These are phyloP conservation scores for Sporothrix curviconia DNA, from an alignment of 2,329 filamentous ascomycete species.

Conservation along the genomic window DNA sequence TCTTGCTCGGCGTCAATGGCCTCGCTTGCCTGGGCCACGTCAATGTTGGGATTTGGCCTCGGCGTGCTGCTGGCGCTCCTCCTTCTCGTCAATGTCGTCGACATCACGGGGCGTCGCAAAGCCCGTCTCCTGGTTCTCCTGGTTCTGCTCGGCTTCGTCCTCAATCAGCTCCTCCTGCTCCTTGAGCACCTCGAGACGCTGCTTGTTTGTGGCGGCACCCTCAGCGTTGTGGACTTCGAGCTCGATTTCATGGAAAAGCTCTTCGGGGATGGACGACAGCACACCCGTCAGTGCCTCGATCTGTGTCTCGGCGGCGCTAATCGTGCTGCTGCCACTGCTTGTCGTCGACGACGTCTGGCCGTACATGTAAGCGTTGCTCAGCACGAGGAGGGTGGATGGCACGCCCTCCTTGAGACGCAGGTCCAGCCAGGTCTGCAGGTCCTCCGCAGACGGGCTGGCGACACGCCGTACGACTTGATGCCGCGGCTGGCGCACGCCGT, in stretches of 20 bases:
- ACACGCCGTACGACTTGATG: slow-evolving; percentile 86
- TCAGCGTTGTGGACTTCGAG: slow-evolving; percentile 96
- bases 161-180: slow-evolving; percentile 98
- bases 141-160: slow-evolving; percentile 89
- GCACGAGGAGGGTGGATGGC: slow-evolving; percentile 89
- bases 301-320: slow-evolving; percentile 81
- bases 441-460: slow-evolving; percentile 81
- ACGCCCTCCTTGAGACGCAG: slow-evolving; percentile 88
- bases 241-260: slow-evolving; percentile 98
- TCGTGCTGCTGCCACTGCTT: slow-evolving; percentile 27
- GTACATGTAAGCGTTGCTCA: slow-evolving; percentile 98
- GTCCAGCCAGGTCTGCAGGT: slow-evolving; percentile 90
- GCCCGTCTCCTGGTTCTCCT: slow-evolving; percentile 69
- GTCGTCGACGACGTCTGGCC: slow-evolving; percentile 46
- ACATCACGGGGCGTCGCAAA: slow-evolving; percentile 73
- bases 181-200: slow-evolving; percentile 94
- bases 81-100: slow-evolving; percentile 92
- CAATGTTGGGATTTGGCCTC: slow-evolving; percentile 37
- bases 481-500: slow-evolving; percentile 86
- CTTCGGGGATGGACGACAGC: slow-evolving; percentile 89
- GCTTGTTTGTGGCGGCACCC: slow-evolving; percentile 96
- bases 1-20: slow-evolving; percentile 52
- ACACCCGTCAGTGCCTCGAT: slow-evolving; percentile 91
- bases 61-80: slow-evolving; percentile 57
- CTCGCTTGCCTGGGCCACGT: slow-evolving; percentile 46